Base-by-base conservation (phyloP, 1,284 basidiomycete species). In the Tetrapyrgos nigripes region DNA sequence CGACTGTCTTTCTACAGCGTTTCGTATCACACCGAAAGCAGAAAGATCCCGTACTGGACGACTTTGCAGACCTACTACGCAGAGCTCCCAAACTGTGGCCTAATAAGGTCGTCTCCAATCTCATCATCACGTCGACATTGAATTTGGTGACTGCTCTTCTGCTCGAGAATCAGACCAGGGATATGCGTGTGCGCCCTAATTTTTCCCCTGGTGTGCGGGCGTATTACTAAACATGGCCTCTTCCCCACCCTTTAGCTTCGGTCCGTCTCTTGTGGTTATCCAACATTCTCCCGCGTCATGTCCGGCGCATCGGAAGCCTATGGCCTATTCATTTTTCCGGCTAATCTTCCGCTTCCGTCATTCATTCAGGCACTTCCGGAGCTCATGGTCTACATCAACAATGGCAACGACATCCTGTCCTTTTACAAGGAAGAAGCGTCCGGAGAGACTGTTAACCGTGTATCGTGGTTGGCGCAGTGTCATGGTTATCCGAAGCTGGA, bases 341-440 rank as follows among this genome's bases (percentile, higher is more conserved):
- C 48, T 1, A 63, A 68, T 17, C 17, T 75, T 2, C 70, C 70
- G 2, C 5, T 74, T 17, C 55, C 50, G 3, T 50, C 65, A 11
- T 75, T 70, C 40, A 66, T 76, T 4, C 74, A 78, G 52, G 66
- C 68, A 1, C 62, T 74, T 31, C 75, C 75, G 3, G 72, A 72
- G 29, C 62, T 74, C 26, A 65, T 62, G 31, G 29, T 62, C 10
- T 73, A 72, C 55, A 66, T 73, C 24, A 64, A 73, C 33, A 61
- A 70, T 24, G 61, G 21, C 31, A 79, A 77, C 40, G 75, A 81
- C 44, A 61, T 77, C n/a, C 57, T 80, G 0, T 80, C 75, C 0
- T 80, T 77, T 50, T 78, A 76, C 64, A 79, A 80, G 59, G 79
- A 77, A 63, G 78, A 79, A 51, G 47, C 68, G 2, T 67, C 48